Evolutionary conservation across 371 early-diverging fungal species (phyloP), one percentile per base, ranked within the genome.

Genomic region (Umbelopsis sp.): DNA sequence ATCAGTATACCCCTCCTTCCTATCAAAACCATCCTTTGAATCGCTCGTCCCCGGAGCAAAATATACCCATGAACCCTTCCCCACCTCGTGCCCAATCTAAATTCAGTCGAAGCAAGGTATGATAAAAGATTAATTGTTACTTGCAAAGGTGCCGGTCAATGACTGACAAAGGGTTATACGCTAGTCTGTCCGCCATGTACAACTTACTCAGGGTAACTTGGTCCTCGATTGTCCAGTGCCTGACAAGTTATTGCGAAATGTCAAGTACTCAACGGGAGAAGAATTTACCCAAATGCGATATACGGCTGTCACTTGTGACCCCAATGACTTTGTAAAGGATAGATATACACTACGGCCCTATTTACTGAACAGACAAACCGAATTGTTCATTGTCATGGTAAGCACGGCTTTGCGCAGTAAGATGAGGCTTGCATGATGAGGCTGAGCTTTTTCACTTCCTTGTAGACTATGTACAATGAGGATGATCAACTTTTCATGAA

Each of bases 341-440:
- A 78, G 87, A 14, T 97, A 94, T 79, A 89, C 92, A 0, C 81
- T 97, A 65, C 86, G 97, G 11, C 96, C 92, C 20, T 85, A 86
- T 63, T 78, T 92, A 50, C 88, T 88, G 72, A 82, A 86, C 44
- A 85, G 97, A 52, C 72, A 87, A 50, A 97, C 97, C 9, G 97
- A 97, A 77, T 76, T 98, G 22, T 92, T 92, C 65, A 89, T 93
- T 52, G 97, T 95, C 48, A 86, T 96, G 75, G 82, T 82, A 70
- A 76, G 81, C 65, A 20, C 16, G 93, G 57, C n/a, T 35, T 16
- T 35, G 12, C n/a, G 57, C 18, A 18, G 35, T 16, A 18, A 8
- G 16, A 1, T 57, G 35, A 12, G 35, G 22, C 22, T 22, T 22
- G 22, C 22, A 41, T 41, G 1, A 48, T n/a, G 18, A 48, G 5